Evolutionary conservation across 257 asterid species (phyloP).

Genomic region (Penstemon newberryi): DNA sequence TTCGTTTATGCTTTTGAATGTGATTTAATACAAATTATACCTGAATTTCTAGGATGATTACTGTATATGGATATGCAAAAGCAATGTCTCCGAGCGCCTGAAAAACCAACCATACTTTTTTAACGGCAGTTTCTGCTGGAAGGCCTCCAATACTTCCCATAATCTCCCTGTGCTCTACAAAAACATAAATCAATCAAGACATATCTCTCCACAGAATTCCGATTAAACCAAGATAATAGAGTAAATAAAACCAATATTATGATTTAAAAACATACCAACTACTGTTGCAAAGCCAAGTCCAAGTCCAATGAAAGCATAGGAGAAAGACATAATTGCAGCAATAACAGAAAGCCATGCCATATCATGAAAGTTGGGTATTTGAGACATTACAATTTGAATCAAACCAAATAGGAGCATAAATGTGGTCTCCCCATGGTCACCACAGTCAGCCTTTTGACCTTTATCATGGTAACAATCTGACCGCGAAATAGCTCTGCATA

Average conservation of each 20-base stretch:
- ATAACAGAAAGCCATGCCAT: slow-evolving; percentile 71
- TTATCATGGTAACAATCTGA: slow-evolving; percentile 68
- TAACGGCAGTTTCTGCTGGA: slow-evolving; percentile 41
- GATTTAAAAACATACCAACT: slow-evolving; percentile 36
- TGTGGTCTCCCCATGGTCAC: slow-evolving; percentile 41
- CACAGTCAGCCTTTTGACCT: slow-evolving; percentile 58
- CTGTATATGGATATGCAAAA: slow-evolving; percentile 70
- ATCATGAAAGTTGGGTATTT: slow-evolving; percentile 64
- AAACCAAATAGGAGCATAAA: slow-evolving; percentile 65
- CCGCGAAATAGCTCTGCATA: slow-evolving; percentile 63
- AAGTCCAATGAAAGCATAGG: slow-evolving; percentile 68
- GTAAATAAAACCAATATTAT: neutral
- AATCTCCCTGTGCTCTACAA: slow-evolving; percentile 56
- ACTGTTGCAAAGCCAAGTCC: slow-evolving; percentile 67
- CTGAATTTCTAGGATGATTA: slow-evolving; percentile 69
- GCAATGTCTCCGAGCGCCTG: slow-evolving; percentile 82
- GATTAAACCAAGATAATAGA: neutral
- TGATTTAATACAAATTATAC: slow-evolving; percentile 24
- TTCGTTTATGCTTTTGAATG: neutral
- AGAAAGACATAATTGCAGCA: slow-evolving; percentile 78
- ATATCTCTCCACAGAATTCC: neutral
- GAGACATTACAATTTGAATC: slow-evolving; percentile 57
- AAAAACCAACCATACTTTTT: slow-evolving; percentile 63
- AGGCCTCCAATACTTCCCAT: slow-evolving; percentile 62
- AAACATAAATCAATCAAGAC: neutral